Base-by-base conservation (phyloP, 2,329 filamentous ascomycete species). In the Achaetomium macrosporum region DNA sequence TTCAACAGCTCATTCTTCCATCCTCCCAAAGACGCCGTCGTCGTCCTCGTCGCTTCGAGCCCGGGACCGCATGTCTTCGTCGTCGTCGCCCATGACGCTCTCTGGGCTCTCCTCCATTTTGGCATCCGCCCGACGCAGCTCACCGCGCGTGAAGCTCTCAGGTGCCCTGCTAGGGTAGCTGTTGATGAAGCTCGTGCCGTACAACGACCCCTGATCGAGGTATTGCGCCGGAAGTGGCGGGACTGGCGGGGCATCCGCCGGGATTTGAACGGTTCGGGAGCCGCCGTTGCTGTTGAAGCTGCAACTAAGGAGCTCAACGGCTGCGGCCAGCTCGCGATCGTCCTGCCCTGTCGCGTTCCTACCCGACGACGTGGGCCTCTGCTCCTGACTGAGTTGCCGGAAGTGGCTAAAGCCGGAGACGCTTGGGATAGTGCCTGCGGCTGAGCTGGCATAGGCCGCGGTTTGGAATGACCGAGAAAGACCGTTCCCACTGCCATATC, bases 1-100 rank as follows among this genome's bases (percentile, higher is more conserved):
- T 3, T 31, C 25, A 19, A 17, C 31, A 25, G 19, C 42, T 73
- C 77, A 93, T 70, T 95, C 90, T 72, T 99, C 93, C 92, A 97
- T 97, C 61, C 83, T 83, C 53, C 91, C 91, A 75, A 99, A 99
- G 64, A 97, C 87, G 66, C 91, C 91, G 60, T 96, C 91, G 61
- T 97, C 92, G 58, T 95, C 90, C 63, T 96, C 91, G 63, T 95
- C 88, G 68, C 84, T 86, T 57, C 86, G 81, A 47, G 81, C 80
- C 51, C 81, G 78, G 46, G 76, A 79, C 51, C 73, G 76, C 61
- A 73, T 72, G 64, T 82, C 82, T 63, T 83, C 83, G 54, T 83
- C 83, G 56, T 87, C 83, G 61, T 89, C 84, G 59, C 83, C 82
- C 62, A 76, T 75, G 59, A 78, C 75, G 68, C 78, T 84, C 53